Evolutionary conservation across 352 stramenopile genomes (phyloP).

Genomic region (Peronospora destructor): DNA sequence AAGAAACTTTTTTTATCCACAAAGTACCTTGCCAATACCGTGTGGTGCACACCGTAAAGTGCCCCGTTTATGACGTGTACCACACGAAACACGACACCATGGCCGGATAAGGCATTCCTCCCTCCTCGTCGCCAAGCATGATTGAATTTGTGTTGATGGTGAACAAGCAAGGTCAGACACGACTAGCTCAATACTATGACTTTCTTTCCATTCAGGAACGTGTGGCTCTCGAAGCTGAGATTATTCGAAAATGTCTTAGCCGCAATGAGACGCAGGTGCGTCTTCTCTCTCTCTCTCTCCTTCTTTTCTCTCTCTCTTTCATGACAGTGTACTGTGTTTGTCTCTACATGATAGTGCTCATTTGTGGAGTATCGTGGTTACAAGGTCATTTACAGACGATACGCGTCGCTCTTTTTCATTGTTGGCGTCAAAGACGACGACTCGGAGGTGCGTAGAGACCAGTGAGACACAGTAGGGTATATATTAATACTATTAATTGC

Average conservation of each 20-base stretch:
- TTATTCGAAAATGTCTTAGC: slow-evolving; percentile 98
- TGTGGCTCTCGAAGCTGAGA: slow-evolving; percentile 97
- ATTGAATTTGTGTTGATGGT: slow-evolving; percentile 96
- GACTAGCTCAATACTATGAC: slow-evolving; percentile 99
- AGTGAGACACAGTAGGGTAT: too few species aligned
- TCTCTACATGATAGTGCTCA: slow-evolving; percentile 82
- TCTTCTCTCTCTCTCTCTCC: background rate
- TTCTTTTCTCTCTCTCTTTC: background rate
- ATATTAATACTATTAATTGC: background rate
- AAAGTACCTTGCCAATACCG: too few species aligned
- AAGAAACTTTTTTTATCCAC: too few species aligned
- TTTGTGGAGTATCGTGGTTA: slow-evolving; percentile 99
- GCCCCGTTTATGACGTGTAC: background rate
- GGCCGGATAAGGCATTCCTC: too few species aligned
- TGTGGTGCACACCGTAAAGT: background rate
- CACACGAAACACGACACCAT: background rate
- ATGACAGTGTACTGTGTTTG: background rate
- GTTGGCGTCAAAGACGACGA: slow-evolving; percentile 96
- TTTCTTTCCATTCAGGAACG: slow-evolving; percentile 98
- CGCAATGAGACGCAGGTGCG: slow-evolving; percentile 92
- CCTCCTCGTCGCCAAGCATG: slow-evolving; percentile 38
- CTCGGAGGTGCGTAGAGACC: slow-evolving; percentile 50
- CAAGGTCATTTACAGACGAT: slow-evolving; percentile 98
- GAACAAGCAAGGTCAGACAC: slow-evolving; percentile 99
- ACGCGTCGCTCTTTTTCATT: slow-evolving; percentile 99